Evolutionary conservation across 2,329 filamentous ascomycete species (phyloP).

Genomic region (Neonectria sp.): DNA sequence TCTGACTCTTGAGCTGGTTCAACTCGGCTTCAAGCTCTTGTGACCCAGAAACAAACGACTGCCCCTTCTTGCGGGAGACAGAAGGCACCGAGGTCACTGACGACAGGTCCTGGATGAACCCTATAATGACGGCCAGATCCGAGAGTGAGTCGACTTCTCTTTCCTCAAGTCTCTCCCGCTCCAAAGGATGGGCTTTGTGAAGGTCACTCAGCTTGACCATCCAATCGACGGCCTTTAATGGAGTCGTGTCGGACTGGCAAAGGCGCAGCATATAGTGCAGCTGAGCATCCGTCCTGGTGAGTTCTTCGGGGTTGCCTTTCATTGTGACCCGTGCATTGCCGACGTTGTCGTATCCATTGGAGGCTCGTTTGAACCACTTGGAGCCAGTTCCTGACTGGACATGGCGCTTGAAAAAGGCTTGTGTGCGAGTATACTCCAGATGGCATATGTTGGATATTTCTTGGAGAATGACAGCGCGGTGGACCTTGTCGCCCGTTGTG

Average conservation of each 20-base stretch:
- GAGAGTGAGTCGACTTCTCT: constrained; percentile 53
- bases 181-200: constrained; percentile 50
- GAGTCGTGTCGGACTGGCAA: constrained; percentile 56
- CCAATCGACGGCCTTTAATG: constrained; percentile 56
- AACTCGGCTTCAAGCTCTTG: constrained; percentile 56
- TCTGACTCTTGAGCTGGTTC: constrained; percentile 52
- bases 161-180: constrained; percentile 53
- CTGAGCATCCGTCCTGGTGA: constrained; percentile 56
- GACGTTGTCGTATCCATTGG: constrained; percentile 52
- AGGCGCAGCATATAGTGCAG: constrained; percentile 62
- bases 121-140: constrained; percentile 55
- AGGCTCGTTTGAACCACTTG: constrained; percentile 60
- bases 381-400: constrained; percentile 53
- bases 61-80: constrained; percentile 56
- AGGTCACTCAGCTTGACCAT: constrained; percentile 58
- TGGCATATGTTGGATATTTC: constrained; percentile 62
- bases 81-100: constrained; percentile 54
- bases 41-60: constrained; percentile 53
- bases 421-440: constrained; percentile 58
- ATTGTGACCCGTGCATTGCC: constrained; percentile 56
- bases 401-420: constrained; percentile 58
- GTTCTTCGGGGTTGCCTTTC: constrained; percentile 58
- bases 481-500: constrained; percentile 47
- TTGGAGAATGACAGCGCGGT: constrained; percentile 56
- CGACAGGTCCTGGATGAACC: constrained; percentile 58